Evolutionary conservation across 2,329 filamentous ascomycete species (phyloP), one percentile per base, ranked within the genome.

Genomic region (Aureobasidium namibiae): DNA sequence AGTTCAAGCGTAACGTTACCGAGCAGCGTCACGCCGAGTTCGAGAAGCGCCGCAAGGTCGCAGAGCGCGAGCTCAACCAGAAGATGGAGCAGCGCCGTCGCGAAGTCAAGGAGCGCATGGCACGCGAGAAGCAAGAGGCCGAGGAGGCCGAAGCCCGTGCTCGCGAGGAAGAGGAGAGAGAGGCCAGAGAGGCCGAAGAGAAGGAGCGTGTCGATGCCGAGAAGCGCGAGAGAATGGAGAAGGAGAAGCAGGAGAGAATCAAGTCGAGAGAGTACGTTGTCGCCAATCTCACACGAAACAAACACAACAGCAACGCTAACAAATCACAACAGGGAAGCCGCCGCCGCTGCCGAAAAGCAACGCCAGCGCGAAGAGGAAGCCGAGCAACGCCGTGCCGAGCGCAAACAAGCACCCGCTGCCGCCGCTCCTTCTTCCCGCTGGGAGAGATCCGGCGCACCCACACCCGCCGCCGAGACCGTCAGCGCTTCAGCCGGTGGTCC

Each of bases 11-110:
- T 65, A 85, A 86, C 49, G 84, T 99, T 57, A 89, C 89, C 63
- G 87, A 94, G 74, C 87, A 90, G 70, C 89, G 92, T 67, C 90
- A 90, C 70, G 89, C 95, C 67, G 91, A 97, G 75, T 99, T 97
- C 67, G 94, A 97, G 81, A 92, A 89, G 79, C 89, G 92, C 64
- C 89, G 89, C 70, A 91, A 88, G 73, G 87, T 90, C 69, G 94
- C 94, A 33, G 91, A 97, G 80, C 86, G 88, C 64, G 94, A 99
- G 72, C 83, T 97, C 61, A 89, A 97, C 79, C 88, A 88, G 75
- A 90, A 95, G 78, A 95, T 96, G 75, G 83, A 87, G 39, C 82
- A 85, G 65, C 89, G 94, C 69, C 86, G 91, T 76, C 92, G 90
- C 81, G 91, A 96, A 73, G 85, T 89, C 69, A 87, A 89, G 67